Evolutionary conservation across 805 yeast species (phyloP).

Genomic region (Tetrapisispora phaffii): DNA sequence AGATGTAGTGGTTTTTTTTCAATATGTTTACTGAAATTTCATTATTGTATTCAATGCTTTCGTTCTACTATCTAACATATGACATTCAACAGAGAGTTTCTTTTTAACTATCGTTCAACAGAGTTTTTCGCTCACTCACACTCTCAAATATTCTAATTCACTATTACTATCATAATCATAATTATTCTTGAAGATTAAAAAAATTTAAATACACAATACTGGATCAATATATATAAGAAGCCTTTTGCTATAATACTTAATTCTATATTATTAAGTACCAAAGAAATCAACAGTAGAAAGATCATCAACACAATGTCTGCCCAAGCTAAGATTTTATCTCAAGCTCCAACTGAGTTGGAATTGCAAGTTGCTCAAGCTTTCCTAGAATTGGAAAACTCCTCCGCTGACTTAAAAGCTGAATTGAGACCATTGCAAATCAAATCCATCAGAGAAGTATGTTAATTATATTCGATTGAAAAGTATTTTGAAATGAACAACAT

Average conservation of each 20-base stretch:
- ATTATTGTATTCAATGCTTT: background rate
- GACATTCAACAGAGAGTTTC: background rate
- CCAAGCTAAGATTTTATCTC: conserved; percentile 79
- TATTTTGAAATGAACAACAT: background rate
- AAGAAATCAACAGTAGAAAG: conserved; percentile 2
- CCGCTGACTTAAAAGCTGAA: conserved; percentile 94
- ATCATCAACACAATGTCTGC: conserved; percentile 68
- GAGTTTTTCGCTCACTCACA: background rate
- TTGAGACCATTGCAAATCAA: conserved; percentile 98
- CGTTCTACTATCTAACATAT: background rate
- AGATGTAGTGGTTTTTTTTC: background rate
- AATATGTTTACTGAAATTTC: background rate
- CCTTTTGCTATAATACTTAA: background rate
- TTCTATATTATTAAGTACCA: background rate
- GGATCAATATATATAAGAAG: background rate
- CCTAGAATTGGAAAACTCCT: conserved; percentile 85
- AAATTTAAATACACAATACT: background rate
- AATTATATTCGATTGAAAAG: background rate
- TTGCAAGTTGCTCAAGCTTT: conserved; percentile 99
- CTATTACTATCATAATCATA: background rate
- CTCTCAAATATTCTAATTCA: background rate
- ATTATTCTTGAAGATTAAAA: conserved; percentile 1
- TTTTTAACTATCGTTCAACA: background rate
- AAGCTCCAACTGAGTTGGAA: conserved; percentile 96
- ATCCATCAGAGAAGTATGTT: conserved; percentile 80